A percentile compares a stretch with the other conserved stretches of the same genome.
These are phyloP conservation scores for Fraxinus quadrangulata DNA, from an alignment of 257 asterid species.

Conservation along the genomic window DNA sequence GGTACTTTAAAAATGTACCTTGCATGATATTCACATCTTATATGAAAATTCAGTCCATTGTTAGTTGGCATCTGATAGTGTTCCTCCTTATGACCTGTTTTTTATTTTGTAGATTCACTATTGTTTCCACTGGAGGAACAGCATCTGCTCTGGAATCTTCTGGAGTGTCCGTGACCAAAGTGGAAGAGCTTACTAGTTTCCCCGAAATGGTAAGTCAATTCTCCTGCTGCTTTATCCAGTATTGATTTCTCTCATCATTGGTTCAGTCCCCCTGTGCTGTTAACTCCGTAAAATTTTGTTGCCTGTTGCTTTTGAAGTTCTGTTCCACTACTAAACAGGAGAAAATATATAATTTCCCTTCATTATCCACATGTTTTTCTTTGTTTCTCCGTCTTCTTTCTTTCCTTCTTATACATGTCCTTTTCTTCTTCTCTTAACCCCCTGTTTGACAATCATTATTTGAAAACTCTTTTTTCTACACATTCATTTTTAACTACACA, in stretches of 20 bases:
- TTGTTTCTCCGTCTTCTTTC: conserved; percentile 6
- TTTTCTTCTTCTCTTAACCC: too few relatives aligned
- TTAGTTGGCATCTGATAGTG: background rate
- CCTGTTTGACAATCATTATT: too few relatives aligned
- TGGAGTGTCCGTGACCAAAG: conserved; percentile 89
- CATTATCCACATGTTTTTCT: background rate
- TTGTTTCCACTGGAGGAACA: conserved; percentile 98
- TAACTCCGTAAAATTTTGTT: background rate
- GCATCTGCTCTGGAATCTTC: conserved; percentile 72
- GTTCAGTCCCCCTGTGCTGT: conserved; percentile 5
- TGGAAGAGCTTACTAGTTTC: conserved; percentile 83
- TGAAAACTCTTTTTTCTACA: too few relatives aligned
- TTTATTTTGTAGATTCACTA: conserved; percentile 55
- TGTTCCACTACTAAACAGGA: background rate
- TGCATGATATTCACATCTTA: conserved; percentile 1
- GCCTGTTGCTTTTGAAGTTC: background rate
- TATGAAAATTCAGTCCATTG: background rate
- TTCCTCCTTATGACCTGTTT: background rate
- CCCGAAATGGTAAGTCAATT: conserved; percentile 82
- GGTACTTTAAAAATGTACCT: conserved; percentile 19
- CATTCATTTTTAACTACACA: too few relatives aligned
- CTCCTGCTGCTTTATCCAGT: conserved; percentile 6
- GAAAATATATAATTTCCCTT: background rate
- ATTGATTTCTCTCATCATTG: background rate
- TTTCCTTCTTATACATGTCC: background rate